phyloP scores from a whole-genome alignment of 1,284 basidiomycete genomes.

The Sparassis latifolia region DNA sequence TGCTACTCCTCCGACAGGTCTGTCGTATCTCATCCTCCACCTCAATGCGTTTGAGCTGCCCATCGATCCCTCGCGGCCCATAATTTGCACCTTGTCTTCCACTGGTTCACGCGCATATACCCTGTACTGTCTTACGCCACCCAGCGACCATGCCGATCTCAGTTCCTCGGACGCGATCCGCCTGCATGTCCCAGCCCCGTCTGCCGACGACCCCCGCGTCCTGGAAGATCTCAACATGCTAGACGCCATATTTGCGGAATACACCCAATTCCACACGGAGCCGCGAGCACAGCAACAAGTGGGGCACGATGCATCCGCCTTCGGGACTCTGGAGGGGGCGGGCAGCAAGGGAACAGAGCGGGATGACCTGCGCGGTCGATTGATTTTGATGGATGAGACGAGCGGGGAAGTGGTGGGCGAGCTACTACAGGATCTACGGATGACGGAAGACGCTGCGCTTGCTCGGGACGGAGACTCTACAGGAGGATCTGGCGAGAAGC shows the following conservation, averaged over 20 bases:
- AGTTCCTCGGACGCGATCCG: background rate
- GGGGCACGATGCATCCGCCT: background rate
- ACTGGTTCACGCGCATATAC: slow-evolving; percentile 38
- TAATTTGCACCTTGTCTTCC: slow-evolving; percentile 32
- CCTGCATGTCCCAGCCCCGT: slow-evolving; percentile 27
- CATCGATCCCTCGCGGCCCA: slow-evolving; percentile 44
- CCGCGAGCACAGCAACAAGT: background rate
- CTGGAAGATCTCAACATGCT: slow-evolving; percentile 63
- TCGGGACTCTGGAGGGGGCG: background rate
- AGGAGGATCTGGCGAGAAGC: slow-evolving; percentile 27
- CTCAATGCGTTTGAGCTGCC: slow-evolving; percentile 54
- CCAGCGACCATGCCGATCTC: background rate
- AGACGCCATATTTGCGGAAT: slow-evolving; percentile 65
- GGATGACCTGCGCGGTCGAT: slow-evolving; percentile 55
- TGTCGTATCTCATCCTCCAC: slow-evolving; percentile 53
- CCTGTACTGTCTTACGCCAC: slow-evolving; percentile 24
- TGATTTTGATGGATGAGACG: slow-evolving; percentile 71
- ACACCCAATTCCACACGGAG: slow-evolving; percentile 37
- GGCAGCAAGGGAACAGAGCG: slow-evolving; percentile 6
- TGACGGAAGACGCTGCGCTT: slow-evolving; percentile 50
- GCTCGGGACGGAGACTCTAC: slow-evolving; percentile 8
- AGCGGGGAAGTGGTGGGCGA: slow-evolving; percentile 72
- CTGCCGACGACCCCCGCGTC: slow-evolving; percentile 28
- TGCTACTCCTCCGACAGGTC: slow-evolving; percentile 26
- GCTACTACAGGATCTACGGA: slow-evolving; percentile 51